Base-by-base conservation (phyloP, 441 rosid species). In the Adansonia gregorii region DNA sequence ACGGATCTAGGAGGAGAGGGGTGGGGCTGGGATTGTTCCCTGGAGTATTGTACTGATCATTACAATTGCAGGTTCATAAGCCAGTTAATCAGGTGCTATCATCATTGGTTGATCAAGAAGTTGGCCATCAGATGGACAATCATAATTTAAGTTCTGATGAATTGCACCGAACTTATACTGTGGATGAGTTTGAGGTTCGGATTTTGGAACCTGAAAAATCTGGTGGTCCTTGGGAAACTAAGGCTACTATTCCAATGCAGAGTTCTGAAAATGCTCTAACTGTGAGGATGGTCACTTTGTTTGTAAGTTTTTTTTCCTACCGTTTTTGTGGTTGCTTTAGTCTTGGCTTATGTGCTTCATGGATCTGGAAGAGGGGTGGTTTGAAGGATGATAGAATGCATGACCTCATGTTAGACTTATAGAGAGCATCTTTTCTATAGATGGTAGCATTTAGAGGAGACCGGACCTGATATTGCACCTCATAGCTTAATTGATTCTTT, bases 191-290 rank as follows among this genome's bases (percentile, higher is more conserved):
- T 82, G 97, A 97, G 89, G 91, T 97, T 78, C 95, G 91, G 77
- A 91, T 97, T 83, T 70, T 97, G 87, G 98, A 94, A 85, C 98
- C 97, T 43, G 94, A 93, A 80, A 92, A 81, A 81, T 86, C 89
- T 77, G 98, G 97, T 80, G 97, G 97, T 46, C 92, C 91, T 82
- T 97, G 99, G 99, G 95, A 93, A 86, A 89, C 97, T 64, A 94
- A 82, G 85, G 98, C 98, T 82, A 92, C 92, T 77, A 96, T 96
- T 75, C 92, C 96, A 82, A 94, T 96, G 99, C 99, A 96, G 82
- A 88, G 86, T 88, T 85, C 97, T 81, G 99, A 94, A 87, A 92
- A 93, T 90, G 97, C 99, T 12, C 87, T 96, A 58, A 93, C 98
- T 41, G 97, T 96, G 75, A 88, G 99, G 83, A 92, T 94, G 82